Percentiles rank a stretch among this genome's conserved stretches.
These are phyloP conservation scores for Ceratobasidium sp. DNA, from an alignment of 1,284 basidiomycete genomes.

Conservation along the genomic window DNA sequence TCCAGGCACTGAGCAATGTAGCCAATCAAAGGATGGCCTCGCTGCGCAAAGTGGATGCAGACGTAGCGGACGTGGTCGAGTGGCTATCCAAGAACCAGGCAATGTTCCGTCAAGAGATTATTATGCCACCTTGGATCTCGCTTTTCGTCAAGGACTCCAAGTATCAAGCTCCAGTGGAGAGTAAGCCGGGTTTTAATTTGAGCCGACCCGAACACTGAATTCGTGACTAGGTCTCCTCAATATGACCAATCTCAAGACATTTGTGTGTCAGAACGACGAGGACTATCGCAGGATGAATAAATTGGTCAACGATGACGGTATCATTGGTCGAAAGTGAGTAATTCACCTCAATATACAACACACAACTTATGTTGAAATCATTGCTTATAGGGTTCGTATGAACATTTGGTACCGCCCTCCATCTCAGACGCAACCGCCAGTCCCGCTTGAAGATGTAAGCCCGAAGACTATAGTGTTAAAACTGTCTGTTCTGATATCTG, in stretches of 20 bases:
- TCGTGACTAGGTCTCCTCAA: slow-evolving; percentile 15
- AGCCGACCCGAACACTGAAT: background rate
- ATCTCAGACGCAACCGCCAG: slow-evolving; percentile 11
- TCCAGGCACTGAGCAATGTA: slow-evolving; percentile 71
- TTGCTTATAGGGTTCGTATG: slow-evolving; percentile 59
- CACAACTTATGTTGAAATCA: background rate
- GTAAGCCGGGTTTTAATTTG: slow-evolving; percentile 49
- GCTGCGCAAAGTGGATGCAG: slow-evolving; percentile 67
- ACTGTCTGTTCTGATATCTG: slow-evolving; percentile 27
- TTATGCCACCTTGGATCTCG: slow-evolving; percentile 84
- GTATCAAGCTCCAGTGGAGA: slow-evolving; percentile 81
- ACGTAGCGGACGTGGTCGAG: slow-evolving; percentile 74
- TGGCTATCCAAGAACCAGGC: slow-evolving; percentile 82
- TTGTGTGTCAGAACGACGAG: slow-evolving; percentile 86
- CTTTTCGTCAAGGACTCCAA: slow-evolving; percentile 75
- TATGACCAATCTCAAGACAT: slow-evolving; percentile 69
- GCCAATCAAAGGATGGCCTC: slow-evolving; percentile 61
- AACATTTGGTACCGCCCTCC: slow-evolving; percentile 73
- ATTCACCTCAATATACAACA: background rate
- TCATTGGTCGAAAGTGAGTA: slow-evolving; percentile 61
- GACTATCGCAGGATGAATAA: slow-evolving; percentile 82
- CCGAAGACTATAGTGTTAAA: background rate
- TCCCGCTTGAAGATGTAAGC: slow-evolving; percentile 27
- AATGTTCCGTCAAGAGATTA: slow-evolving; percentile 83
- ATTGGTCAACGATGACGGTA: slow-evolving; percentile 70